Evolutionary conservation across 176 grass and related monocot genomes (phyloP), one percentile per base, ranked within the genome.

Genomic region (Bromus sterilis): DNA sequence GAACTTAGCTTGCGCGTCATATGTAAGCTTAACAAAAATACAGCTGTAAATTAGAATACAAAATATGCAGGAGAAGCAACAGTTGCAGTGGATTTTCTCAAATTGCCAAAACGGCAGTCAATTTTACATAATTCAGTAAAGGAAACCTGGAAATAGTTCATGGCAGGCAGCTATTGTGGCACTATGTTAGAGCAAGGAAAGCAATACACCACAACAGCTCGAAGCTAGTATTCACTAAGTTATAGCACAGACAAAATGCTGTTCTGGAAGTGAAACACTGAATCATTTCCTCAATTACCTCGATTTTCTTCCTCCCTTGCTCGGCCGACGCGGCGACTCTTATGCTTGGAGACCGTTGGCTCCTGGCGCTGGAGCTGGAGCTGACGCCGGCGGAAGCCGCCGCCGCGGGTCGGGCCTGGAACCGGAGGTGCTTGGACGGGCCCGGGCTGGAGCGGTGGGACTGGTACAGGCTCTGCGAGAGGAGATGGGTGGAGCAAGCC

Each of bases 401-500:
- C 1, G 33, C 56, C 35, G 74, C 24, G 29, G 61, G 78, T 11
- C 59, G 59, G 59, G 57, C 36, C 73, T 39, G 66, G 79, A 74
- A 84, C 48, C 80, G 79, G 75, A 90, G 66, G 25, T 43, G 60
- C n/a, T 33, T 63, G 36, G 78, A 69, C 33, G 69, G 66, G 4
- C 36, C 73, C 15, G 74, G 62, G 73, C 40, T 23, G 8, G 51
- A 36, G 66, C 59, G 35, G 39, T 86, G 63, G n/a, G 82, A 53
- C 2, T 82, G 67, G 84, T 71, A 89, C 78, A 93, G 82, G 31
- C 86, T 74, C 88, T 89, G 86, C 41, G 90, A 85, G 71, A 94
- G 88, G 76, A 93, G 88, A 12, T 90, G 93, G 44, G 88, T 29
- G 76, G 94, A 92, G 49, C 83, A 90, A 42, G 89, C 93, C 88